Evolutionary conservation across 2,329 filamentous ascomycete species (phyloP), one percentile per base, ranked within the genome.

Genomic region (Aureobasidium pullulans): DNA sequence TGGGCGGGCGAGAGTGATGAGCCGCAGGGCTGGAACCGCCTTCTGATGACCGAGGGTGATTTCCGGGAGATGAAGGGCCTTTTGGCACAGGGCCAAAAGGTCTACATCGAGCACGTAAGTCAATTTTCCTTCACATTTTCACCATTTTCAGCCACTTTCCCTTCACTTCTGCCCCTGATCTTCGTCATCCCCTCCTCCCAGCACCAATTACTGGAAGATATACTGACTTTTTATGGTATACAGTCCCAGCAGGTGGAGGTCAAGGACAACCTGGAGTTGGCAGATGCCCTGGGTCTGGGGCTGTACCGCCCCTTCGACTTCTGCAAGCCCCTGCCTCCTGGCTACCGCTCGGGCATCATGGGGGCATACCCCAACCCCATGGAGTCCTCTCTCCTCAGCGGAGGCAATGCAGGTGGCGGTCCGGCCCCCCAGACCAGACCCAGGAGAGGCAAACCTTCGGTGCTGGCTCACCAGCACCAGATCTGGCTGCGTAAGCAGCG

Each of bases 101-200:
- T 58, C 54, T 15, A 9, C 8, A 42, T 58, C 36, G 40, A 32
- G 8, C 54, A 58, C 54, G 54, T 58, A 40, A 58, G 53, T 47
- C n/a, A 42, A 2, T 28, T 47, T 10, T 28, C 13, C 23, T 16
- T 31, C 23, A 29, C 15, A 16, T 19, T n/a, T 23, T 5, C 23
- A 3, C 19, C 36, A 34, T 15, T 10, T 2, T 13, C 7, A 9
- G 15, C 28, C 47, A 28, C 47, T 13, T 36, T 11, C 15, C 1
- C 8, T 9, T 23, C 16, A 50, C 34, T 39, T 8, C 16, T n/a
- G 23, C 34, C 34, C 34, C n/a, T 29, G 34, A 16, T 39, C 16
- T 16, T 9, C 8, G 42, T 39, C 43, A 37, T 56, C 40, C 44
- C 28, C 8, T 36, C 28, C 39, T 13, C 23, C 42, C 23, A 2